Conservation (phyloP, 495 filamentous ascomycete genomes). For the Aspergillus wentii region DNA sequence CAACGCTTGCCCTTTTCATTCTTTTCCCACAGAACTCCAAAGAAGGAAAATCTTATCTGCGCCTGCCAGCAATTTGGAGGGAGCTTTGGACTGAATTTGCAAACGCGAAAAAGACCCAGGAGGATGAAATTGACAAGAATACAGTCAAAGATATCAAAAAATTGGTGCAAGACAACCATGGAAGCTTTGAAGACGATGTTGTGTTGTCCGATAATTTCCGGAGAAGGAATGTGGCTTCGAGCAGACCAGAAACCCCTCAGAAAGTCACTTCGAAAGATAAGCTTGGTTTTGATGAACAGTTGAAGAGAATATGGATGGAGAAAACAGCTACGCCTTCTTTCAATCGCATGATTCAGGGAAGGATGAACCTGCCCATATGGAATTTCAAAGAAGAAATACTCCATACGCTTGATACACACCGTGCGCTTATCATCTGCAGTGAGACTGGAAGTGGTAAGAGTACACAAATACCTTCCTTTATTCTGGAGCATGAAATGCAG, state of each 20-base stretch:
- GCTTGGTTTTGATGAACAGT: constrained; percentile 38
- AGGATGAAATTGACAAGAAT: constrained; percentile 62
- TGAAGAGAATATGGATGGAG: constrained; percentile 64
- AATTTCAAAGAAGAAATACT: constrained; percentile 73
- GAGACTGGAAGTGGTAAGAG: constrained; percentile 97
- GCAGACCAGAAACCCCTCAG: constrained; percentile 37
- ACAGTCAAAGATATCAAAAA: constrained; percentile 49
- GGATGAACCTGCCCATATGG: constrained; percentile 85
- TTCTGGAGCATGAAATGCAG: constrained; percentile 82
- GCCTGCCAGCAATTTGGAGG: constrained; percentile 74
- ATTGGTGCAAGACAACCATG: constrained; percentile 37
- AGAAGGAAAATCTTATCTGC: constrained; percentile 79
- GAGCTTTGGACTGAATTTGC: constrained; percentile 81
- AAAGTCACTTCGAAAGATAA: constrained; percentile 30
- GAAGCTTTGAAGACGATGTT: constrained; percentile 60
- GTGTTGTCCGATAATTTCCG: constrained; percentile 64
- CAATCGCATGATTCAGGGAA: constrained; percentile 42
- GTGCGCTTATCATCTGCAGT: constrained; percentile 85
- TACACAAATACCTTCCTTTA: constrained; percentile 89
- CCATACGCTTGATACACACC: constrained; percentile 64
- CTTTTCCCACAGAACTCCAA: constrained; percentile 70
- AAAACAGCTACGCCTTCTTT: constrained; percentile 58
- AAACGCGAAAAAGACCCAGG: constrained; percentile 59
- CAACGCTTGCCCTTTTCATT: constrained; percentile 74
- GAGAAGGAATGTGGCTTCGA: constrained; percentile 53